Evolutionary conservation across 257 asterid species (phyloP).

Genomic region (Haberlea rhodopensis): DNA sequence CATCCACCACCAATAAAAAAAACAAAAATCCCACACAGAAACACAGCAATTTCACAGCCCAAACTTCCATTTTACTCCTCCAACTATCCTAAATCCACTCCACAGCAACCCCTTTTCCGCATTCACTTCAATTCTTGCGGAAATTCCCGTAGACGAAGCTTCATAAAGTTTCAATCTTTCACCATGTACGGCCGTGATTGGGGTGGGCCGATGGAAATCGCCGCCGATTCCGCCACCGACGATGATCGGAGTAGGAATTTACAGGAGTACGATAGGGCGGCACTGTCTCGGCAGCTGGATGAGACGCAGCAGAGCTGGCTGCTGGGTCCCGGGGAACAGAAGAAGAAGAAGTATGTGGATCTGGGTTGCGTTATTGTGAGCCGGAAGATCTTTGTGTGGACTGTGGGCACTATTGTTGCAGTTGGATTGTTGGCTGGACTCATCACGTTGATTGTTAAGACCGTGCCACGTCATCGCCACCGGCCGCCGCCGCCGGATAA

Average conservation of each 20-base stretch:
- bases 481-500: slow-evolving; percentile 83
- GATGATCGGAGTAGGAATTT: slow-evolving; percentile 91
- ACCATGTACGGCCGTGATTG: slow-evolving; percentile 92
- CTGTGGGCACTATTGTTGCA: slow-evolving; percentile 64
- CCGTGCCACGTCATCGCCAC: slow-evolving; percentile 74
- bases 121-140: not conserved
- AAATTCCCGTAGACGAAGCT: too few relatives aligned
- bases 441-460: slow-evolving; percentile 75
- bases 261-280: slow-evolving; percentile 87
- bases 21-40: slow-evolving; percentile 6
- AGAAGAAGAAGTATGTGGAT: slow-evolving; percentile 97
- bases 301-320: slow-evolving; percentile 99
- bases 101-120: not conserved
- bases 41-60: slow-evolving; percentile 31
- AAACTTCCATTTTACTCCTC: slow-evolving; percentile 17
- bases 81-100: too few relatives aligned
- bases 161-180: not conserved
- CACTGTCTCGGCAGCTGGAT: slow-evolving; percentile 81
- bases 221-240: slow-evolving; percentile 94
- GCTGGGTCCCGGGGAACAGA: slow-evolving; percentile 90
- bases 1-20: not conserved
- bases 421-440: slow-evolving; percentile 75
- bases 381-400: slow-evolving; percentile 86
- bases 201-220: slow-evolving; percentile 98
- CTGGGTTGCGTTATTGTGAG: slow-evolving; percentile 92